phyloP scores from a whole-genome alignment of 352 stramenopile genomes.

The Globisporangium spinosum region DNA sequence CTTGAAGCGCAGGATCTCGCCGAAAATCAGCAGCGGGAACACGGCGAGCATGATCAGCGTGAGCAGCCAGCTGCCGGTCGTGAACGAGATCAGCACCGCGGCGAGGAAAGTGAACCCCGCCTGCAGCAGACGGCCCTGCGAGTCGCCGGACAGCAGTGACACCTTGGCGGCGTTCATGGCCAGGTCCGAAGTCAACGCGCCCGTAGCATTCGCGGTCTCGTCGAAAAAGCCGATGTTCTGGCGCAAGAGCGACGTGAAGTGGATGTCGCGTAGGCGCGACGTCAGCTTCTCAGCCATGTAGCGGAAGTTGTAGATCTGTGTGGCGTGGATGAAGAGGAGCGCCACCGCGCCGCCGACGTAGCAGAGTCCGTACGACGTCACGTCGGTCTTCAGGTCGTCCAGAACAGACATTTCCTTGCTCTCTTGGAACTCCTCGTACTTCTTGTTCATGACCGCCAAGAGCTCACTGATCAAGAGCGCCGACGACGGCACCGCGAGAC shows the following conservation, averaged over 20 bases:
- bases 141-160: slow-evolving; percentile 32
- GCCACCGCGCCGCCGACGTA: slow-evolving; percentile 30
- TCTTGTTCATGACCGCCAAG: slow-evolving; percentile 20
- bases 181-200: slow-evolving; percentile 49
- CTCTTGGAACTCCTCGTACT: slow-evolving; percentile 27
- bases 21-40: slow-evolving; percentile 22
- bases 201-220: slow-evolving; percentile 35
- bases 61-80: slow-evolving; percentile 18
- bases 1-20: slow-evolving; percentile 26
- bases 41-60: slow-evolving; percentile 20
- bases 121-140: slow-evolving; percentile 47
- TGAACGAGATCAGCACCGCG: slow-evolving; percentile 18
- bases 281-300: slow-evolving; percentile 46
- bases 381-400: slow-evolving; percentile 23
- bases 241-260: slow-evolving; percentile 42
- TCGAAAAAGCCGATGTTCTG: slow-evolving; percentile 77
- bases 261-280: slow-evolving; percentile 39
- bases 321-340: slow-evolving; percentile 27
- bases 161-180: slow-evolving; percentile 46
- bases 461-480: slow-evolving; percentile 27
- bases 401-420: slow-evolving; percentile 20
- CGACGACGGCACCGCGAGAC: slow-evolving; percentile 27
- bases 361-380: slow-evolving; percentile 28
- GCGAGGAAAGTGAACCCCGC: slow-evolving; percentile 35
- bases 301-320: slow-evolving; percentile 34